Conservation (phyloP, 805 yeast genomes). For the Saccharomycopsis synnaedendra region DNA sequence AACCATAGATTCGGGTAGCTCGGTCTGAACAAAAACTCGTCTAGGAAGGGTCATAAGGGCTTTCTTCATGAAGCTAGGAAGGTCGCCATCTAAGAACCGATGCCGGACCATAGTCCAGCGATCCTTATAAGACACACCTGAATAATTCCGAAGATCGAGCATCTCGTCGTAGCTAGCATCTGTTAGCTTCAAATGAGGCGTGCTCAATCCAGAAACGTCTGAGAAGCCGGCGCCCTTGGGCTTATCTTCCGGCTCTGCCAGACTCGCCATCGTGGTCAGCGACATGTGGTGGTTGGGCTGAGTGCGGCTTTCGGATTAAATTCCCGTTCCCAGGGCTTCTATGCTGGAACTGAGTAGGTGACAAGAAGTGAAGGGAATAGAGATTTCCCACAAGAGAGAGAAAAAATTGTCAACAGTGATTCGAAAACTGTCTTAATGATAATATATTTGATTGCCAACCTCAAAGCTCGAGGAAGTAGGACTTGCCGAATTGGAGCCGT, state of each 20-base stretch:
- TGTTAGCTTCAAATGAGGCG: background rate
- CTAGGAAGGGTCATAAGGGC: conserved; percentile 19
- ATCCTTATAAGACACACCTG: conserved; percentile 5
- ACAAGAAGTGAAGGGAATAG: background rate
- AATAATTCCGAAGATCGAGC: conserved; percentile 7
- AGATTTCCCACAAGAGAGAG: background rate
- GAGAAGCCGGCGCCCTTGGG: background rate
- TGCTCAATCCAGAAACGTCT: background rate
- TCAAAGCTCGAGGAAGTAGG: no score
- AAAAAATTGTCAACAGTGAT: no score
- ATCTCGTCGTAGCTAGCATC: conserved; percentile 11
- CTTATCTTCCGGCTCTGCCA: background rate
- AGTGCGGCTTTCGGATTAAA: no score
- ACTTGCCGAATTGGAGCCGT: no score
- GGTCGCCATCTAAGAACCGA: conserved; percentile 1
- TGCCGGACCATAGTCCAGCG: conserved; percentile 1
- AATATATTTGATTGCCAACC: no score
- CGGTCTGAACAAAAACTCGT: conserved; percentile 36
- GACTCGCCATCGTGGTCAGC: background rate
- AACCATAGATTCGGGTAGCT: conserved; percentile 35
- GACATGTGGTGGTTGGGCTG: no score
- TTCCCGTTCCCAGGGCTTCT: no score
- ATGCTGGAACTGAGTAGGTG: background rate
- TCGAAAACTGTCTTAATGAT: no score
- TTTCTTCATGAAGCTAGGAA: conserved; percentile 10